These are phyloP conservation scores for Neltuma alba DNA, from an alignment of 306 rosid species.

Conservation along the genomic window DNA sequence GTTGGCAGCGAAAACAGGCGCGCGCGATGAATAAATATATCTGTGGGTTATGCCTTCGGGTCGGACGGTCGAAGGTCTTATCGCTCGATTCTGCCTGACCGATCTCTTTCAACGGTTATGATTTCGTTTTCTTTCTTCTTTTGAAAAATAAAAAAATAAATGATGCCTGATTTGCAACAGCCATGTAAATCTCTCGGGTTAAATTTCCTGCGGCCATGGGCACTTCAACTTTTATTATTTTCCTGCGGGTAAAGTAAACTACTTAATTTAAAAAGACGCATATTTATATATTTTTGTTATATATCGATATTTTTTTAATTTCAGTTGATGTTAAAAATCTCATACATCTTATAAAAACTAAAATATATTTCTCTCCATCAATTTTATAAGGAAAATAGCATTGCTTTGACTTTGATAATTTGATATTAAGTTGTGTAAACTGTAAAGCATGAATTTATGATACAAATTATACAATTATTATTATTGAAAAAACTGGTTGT, in stretches of 20 bases:
- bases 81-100: background rate
- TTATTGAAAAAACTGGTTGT: background rate
- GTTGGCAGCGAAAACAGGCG: conserved; percentile 6
- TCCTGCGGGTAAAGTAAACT: background rate
- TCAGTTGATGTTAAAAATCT: background rate
- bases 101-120: background rate
- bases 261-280: background rate
- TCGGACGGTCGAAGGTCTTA: background rate
- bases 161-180: background rate
- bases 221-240: background rate
- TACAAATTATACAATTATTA: background rate
- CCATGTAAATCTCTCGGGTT: background rate
- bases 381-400: background rate
- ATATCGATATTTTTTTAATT: background rate
- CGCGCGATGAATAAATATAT: background rate
- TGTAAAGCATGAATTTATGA: background rate
- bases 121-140: background rate
- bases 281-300: background rate
- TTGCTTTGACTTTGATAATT: background rate
- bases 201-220: too few relatives aligned
- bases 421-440: too few relatives aligned
- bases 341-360: background rate
- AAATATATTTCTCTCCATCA: background rate
- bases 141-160: background rate
- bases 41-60: background rate